Base-by-base conservation (phyloP, 352 stramenopile genomes). In the Phytophthora lateralis region DNA sequence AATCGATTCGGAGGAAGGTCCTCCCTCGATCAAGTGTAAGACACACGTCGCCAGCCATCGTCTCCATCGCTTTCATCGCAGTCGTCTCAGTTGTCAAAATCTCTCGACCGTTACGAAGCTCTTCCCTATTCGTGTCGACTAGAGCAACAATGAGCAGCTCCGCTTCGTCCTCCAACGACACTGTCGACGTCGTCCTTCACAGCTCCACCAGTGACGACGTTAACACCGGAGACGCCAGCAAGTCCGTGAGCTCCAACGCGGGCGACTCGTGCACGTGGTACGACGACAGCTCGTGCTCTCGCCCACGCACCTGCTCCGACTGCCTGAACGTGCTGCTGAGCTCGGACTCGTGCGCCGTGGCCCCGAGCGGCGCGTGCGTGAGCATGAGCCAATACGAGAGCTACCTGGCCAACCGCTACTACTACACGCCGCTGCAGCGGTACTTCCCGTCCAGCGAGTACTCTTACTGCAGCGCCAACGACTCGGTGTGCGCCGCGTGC, bases 381-480 rank as follows among this genome's bases (percentile, higher is more conserved):
- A 80, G 67, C 37, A 66, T 71, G 55, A 56, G 24, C 14, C 15
- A 63, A 12, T 79, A 79, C 54, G 51, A 75, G 42, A 41, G 45
- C 24, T 79, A 79, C 39, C 26, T 68, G 45, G 53, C 62, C 60
- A 57, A 66, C 45, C 73, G 73, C 15, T 72, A 71, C 62, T 82
- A 82, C 60, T 82, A 82, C 60, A 67, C 60, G 32, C 73, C 73
- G 9, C 49, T 78, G 37, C 73, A 78, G 60, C 72, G 73, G 30
- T 82, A 79, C 57, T 82, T 76, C 43, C 58, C 62, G 18, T 69
- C 71, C 6, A 65, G n/a, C 38, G 64, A 75, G 46, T 78, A 75
- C 60, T 61, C 61, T 29, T 83, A 83, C 55, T 83, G 74, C 52
- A 67, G 46, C 42, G 56, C 45, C 11, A 66, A 75, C 29, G 71